Evolutionary conservation across 495 filamentous ascomycete species (phyloP).

Genomic region (Choiromyces venosus): DNA sequence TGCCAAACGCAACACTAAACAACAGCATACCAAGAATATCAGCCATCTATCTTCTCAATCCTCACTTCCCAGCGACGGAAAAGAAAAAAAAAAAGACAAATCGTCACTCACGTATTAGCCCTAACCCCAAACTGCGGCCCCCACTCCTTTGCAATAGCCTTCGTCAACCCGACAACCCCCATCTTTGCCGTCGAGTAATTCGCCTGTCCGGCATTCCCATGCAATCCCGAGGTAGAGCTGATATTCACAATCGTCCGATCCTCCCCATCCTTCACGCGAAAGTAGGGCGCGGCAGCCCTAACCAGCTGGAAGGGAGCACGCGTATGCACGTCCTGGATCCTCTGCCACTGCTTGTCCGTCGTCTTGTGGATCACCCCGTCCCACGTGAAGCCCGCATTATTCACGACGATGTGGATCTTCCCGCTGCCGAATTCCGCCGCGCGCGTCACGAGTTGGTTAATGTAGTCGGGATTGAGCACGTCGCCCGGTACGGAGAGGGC

Average conservation of each 20-base stretch:
- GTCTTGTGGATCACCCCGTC: slow-evolving; percentile 90
- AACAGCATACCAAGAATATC: too few relatives aligned
- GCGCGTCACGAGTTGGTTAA: slow-evolving; percentile 62
- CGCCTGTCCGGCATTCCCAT: slow-evolving; percentile 79
- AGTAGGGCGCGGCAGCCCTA: slow-evolving; percentile 72
- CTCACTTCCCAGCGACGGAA: too few relatives aligned
- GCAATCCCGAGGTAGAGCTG: slow-evolving; percentile 67
- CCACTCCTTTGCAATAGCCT: slow-evolving; percentile 90
- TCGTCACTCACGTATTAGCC: slow-evolving; percentile 55
- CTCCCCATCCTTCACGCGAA: slow-evolving; percentile 77
- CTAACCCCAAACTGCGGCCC: slow-evolving; percentile 76
- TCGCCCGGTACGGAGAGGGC: slow-evolving; percentile 70
- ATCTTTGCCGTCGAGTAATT: slow-evolving; percentile 84
- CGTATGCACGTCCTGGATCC: slow-evolving; percentile 71
- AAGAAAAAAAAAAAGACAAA: too few relatives aligned
- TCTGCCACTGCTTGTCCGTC: slow-evolving; percentile 86
- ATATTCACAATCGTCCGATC: slow-evolving; percentile 76
- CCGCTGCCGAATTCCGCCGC: slow-evolving; percentile 73
- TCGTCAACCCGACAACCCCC: slow-evolving; percentile 70
- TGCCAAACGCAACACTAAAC: slow-evolving; percentile 62
- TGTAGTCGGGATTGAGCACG: slow-evolving; percentile 60
- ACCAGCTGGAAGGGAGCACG: slow-evolving; percentile 79
- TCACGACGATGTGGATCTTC: slow-evolving; percentile 83
- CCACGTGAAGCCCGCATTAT: slow-evolving; percentile 79
- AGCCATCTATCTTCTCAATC: too few relatives aligned